phyloP scores from a whole-genome alignment of 73 alveolate species.

The Paramecium tetraurelia region DNA sequence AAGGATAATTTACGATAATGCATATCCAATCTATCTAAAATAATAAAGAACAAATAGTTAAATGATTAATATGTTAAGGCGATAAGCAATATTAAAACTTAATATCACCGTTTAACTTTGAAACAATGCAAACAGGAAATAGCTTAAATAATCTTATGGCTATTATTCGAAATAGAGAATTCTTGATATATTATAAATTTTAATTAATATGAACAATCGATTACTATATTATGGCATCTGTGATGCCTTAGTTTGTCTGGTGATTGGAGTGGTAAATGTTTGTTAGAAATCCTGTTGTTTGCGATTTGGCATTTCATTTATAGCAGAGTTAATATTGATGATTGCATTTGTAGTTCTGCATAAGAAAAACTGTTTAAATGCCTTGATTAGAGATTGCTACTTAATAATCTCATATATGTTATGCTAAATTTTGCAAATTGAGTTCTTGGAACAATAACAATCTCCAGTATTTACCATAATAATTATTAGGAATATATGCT shows the following conservation, averaged over 20 bases:
- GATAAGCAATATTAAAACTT: not conserved
- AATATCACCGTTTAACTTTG: not conserved
- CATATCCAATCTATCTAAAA: not conserved
- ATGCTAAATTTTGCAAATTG: not conserved
- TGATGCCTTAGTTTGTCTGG: not conserved
- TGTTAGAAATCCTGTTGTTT: not conserved
- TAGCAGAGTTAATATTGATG: not conserved
- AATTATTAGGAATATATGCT: not conserved
- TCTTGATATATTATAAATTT: not conserved
- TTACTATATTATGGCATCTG: not conserved
- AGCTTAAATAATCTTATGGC: not conserved
- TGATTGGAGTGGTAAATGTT: not conserved
- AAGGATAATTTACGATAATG: not conserved
- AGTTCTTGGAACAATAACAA: not conserved
- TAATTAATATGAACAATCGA: not conserved
- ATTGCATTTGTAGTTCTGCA: not conserved
- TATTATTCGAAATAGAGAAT: not conserved
- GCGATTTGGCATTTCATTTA: not conserved
- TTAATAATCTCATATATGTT: not conserved
- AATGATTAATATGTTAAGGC: not conserved
- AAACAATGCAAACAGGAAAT: not conserved
- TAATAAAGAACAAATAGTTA: not conserved
- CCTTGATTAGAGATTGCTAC: not conserved
- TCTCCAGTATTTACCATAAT: not conserved
- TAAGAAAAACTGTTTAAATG: not conserved